phyloP scores from a whole-genome alignment of 306 rosid species.

The apple (Malus domestica) region ASM211411v1 NC_041793.1:9180001-9180500 shows the following conservation, averaged over 20 bases:
- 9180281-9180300: slow-evolving; percentile 73
- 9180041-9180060: not conserved
- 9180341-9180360: not conserved
- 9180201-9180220: slow-evolving; percentile 43
- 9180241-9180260: slow-evolving; percentile 39
- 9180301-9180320: slow-evolving; percentile 47
- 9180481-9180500: slow-evolving; percentile 62
- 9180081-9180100: slow-evolving; percentile 13
- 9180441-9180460: slow-evolving; percentile 60
- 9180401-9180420: slow-evolving; percentile 58
- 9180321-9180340: not conserved
- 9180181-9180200: slow-evolving; percentile 55
- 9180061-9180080: not conserved
- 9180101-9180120: slow-evolving; percentile 22
- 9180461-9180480: slow-evolving; percentile 89
- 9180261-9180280: slow-evolving; percentile 81
- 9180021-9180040: not conserved
- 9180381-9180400: slow-evolving; percentile 40
- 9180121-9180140: slow-evolving; percentile 51
- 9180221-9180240: slow-evolving; percentile 30
- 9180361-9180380: not conserved
- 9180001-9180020: not conserved
- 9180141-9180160: slow-evolving; percentile 31
- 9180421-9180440: slow-evolving; percentile 80
- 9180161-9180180: slow-evolving; percentile 57